Evolutionary conservation across 2,329 filamentous ascomycete genomes (phyloP).

Genomic region (Phialocephala sp.): DNA sequence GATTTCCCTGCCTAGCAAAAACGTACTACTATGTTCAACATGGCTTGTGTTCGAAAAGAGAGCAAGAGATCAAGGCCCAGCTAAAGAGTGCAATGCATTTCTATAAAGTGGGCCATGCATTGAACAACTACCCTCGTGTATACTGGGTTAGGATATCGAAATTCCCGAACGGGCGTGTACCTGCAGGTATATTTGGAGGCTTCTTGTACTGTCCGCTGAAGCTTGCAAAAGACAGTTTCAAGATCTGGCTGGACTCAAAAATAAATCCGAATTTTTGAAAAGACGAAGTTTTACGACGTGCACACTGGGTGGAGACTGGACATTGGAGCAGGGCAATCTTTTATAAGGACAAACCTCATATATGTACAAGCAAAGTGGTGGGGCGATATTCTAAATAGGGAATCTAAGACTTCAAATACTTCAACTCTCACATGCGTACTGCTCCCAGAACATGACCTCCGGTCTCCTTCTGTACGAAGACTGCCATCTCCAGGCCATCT

Average conservation of each 20-base stretch:
- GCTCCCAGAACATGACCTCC: constrained; percentile 1
- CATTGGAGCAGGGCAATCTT: not conserved
- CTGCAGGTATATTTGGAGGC: not conserved
- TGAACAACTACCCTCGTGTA: not conserved
- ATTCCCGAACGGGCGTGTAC: not conserved
- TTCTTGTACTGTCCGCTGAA: not conserved
- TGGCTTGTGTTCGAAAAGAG: not conserved
- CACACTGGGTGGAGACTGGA: not conserved
- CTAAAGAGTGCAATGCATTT: not conserved
- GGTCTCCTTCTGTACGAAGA: constrained; percentile 6
- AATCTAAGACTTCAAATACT: not conserved
- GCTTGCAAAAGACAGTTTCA: not conserved
- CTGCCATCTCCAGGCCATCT: constrained; percentile 30
- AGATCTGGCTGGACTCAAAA: not conserved
- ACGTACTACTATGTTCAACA: not conserved
- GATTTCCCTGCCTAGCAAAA: not conserved
- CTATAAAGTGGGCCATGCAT: not conserved
- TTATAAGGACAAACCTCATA: not conserved
- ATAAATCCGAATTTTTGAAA: not conserved
- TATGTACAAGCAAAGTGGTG: not conserved
- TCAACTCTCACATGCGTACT: not conserved
- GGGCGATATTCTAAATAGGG: not conserved
- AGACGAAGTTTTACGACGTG: not conserved
- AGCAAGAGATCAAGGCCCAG: not conserved
- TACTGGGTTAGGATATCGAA: not conserved